Base-by-base conservation (phyloP, 2,329 filamentous ascomycete genomes). In the Colletotrichum godetiae region DNA sequence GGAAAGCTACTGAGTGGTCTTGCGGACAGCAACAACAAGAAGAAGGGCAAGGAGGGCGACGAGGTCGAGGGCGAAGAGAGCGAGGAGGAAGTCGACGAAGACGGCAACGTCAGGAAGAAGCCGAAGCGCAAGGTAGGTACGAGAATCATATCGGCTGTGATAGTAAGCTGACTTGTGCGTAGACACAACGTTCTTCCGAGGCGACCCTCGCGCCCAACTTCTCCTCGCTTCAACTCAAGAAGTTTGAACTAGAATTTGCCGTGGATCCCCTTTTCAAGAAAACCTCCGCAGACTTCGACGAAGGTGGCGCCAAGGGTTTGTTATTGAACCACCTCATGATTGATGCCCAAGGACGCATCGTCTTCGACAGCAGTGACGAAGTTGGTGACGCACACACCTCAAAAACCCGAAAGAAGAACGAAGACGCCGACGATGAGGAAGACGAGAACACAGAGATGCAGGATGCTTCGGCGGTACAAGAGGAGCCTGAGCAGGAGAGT, bases 251-350 rank as follows among this genome's bases (percentile, higher is more conserved):
- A 57, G 97, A 99, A 79, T 98, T 99, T 76, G 92, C 95, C 0
- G 96, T 99, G 5, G 97, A 99, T 80, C 97, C 97, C 2, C 85
- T 99, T n/a, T 99, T 99, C 89, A 99, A 99, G 81, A 99, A 99
- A 80, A 96, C 96, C 0, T 97, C 96, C 6, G 97, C 97, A 56
- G 97, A 99, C 84, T 99, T 99, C 76, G 97, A 99, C 80, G 97
- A 99, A 84, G 97, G 97, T 24, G 97, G 97, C 69, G 97, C 97
- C 69, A 99, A 98, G 83, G 97, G 97, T 24, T 87, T 99, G 55
- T 88, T 99, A 24, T 88, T 99, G 37, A 99, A 99, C 80, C 96
- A 99, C 82, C 88, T 99, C n/a, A 94, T 96, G 80, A 98, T 99
- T 76, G 97, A 99, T 82, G 90, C 91, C 2, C 91, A 95, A 76